Evolutionary conservation across 2,329 filamentous ascomycete species (phyloP).

Genomic region (Fusarium palustre): DNA sequence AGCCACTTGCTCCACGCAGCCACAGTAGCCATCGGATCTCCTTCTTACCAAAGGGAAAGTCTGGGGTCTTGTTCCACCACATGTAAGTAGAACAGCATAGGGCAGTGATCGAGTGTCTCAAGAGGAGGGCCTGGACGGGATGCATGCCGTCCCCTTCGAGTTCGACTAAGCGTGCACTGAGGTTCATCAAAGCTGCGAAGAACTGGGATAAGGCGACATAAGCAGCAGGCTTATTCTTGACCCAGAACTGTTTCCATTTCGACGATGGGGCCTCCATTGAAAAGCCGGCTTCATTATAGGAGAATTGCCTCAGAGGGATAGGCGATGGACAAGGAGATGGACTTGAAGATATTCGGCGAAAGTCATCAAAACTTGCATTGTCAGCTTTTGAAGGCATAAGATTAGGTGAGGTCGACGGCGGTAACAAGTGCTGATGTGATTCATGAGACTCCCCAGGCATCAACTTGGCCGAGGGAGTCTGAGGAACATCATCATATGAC

Average conservation of each 20-base stretch:
- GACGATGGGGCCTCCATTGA: conserved; percentile 30
- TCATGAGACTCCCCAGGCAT: conserved; percentile 19
- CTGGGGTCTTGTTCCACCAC: conserved; percentile 73
- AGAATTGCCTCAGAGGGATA: conserved; percentile 34
- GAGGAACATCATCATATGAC: conserved; percentile 35
- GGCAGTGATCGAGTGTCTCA: conserved; percentile 80
- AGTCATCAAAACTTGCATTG: conserved; percentile 35
- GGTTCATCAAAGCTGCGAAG: conserved; percentile 88
- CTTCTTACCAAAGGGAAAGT: conserved; percentile 76
- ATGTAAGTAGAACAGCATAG: conserved; percentile 77
- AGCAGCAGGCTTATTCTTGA: conserved; percentile 76
- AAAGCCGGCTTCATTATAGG: conserved; percentile 4
- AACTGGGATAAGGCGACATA: conserved; percentile 81
- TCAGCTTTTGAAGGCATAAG: conserved; percentile 27
- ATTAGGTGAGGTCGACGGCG: conserved; percentile 28
- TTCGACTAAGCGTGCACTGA: conserved; percentile 81
- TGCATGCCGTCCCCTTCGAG: conserved; percentile 78
- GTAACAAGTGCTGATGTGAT: conserved; percentile 27
- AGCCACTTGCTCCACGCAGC: conserved; percentile 75
- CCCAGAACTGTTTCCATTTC: conserved; percentile 62
- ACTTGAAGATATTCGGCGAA: conserved; percentile 42
- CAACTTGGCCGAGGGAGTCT: conserved; percentile 32
- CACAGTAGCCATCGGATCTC: conserved; percentile 76
- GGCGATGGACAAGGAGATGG: conserved; percentile 44
- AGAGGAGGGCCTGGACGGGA: conserved; percentile 86